phyloP scores from a whole-genome alignment of 306 rosid genomes.

The Argentina anserina region DNA sequence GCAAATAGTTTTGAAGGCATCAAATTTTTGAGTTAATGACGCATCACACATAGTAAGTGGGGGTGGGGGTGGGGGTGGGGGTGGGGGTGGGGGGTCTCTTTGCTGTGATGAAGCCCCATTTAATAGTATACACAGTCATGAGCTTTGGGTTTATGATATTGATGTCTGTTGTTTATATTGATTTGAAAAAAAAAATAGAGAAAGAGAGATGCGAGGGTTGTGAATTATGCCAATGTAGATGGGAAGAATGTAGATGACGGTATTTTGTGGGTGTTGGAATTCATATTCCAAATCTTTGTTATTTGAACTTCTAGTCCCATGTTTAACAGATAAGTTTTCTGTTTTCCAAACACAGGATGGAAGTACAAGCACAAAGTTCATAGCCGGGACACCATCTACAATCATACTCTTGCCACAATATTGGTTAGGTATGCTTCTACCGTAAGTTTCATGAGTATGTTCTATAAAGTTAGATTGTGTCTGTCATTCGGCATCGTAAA shows the following conservation, averaged over 20 bases:
- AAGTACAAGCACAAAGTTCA: constrained; percentile 25
- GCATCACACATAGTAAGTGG: no score
- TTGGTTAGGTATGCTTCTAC: constrained; percentile 83
- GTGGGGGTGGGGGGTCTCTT: no score
- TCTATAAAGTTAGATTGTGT: background rate
- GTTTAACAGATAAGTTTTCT: constrained; percentile 6
- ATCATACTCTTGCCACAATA: constrained; percentile 74
- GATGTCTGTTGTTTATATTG: no score
- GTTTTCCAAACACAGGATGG: constrained; percentile 41
- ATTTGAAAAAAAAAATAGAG: no score
- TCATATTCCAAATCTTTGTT: background rate
- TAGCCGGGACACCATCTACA: constrained; percentile 23
- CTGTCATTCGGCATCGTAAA: background rate
- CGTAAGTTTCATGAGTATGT: constrained; percentile 40
- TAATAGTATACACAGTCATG: no score
- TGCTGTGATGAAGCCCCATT: no score
- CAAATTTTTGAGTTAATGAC: no score
- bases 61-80: no score
- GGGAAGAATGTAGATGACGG: background rate
- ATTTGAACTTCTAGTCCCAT: constrained; percentile 6
- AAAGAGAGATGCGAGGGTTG: background rate
- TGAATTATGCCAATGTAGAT: background rate
- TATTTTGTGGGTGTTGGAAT: background rate
- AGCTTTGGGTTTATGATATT: no score
- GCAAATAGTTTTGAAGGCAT: no score